Evolutionary conservation across 352 stramenopile genomes (phyloP).

Genomic region (Phytophthora brassicae): DNA sequence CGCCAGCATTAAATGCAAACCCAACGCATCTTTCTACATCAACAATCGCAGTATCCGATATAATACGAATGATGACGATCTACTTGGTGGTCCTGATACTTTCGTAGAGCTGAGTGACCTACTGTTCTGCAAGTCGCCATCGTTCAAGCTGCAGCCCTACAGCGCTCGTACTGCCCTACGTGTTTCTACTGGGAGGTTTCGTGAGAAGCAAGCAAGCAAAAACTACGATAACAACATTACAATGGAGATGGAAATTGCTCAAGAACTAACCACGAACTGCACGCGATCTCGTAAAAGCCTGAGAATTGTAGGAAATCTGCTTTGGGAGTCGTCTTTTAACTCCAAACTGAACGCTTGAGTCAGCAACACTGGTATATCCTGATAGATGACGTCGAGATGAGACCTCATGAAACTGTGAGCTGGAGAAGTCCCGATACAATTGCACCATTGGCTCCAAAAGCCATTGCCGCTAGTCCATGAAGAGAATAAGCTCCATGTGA

Average conservation of each 20-base stretch:
- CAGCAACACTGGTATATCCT: conserved; percentile 44
- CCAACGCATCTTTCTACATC: no score
- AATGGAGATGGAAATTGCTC: background rate
- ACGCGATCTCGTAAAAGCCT: conserved; percentile 35
- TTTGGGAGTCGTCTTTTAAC: conserved; percentile 24
- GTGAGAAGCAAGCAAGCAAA: no score
- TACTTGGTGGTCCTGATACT: conserved; percentile 43
- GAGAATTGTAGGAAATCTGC: conserved; percentile 9
- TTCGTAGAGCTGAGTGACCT: conserved; percentile 52
- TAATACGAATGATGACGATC: conserved; percentile 34
- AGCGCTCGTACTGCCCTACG: conserved; percentile 40
- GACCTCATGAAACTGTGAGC: conserved; percentile 36
- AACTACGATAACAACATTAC: background rate
- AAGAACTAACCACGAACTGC: conserved; percentile 32
- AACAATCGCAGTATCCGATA: conserved; percentile 21
- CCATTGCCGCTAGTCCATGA: conserved; percentile 47
- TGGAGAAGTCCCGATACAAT: conserved; percentile 36
- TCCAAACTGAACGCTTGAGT: conserved; percentile 38
- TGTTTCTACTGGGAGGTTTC: conserved; percentile 48
- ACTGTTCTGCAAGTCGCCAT: conserved; percentile 36
- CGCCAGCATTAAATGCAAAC: conserved; percentile 20
- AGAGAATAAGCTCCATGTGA: conserved; percentile 57
- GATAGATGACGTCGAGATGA: conserved; percentile 45
- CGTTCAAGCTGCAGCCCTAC: conserved; percentile 36
- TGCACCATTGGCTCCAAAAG: conserved; percentile 37